These are phyloP conservation scores for Dictyostelium discoideum DNA, from an alignment of 78 protist species.

Conservation along the genomic window dicty_2.7 NC_007088.5:7956501-7957000, in stretches of 20 bases:
- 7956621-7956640: not conserved
- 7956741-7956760: not conserved
- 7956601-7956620: not conserved
- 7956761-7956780: not conserved
- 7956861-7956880: not conserved
- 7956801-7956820: not conserved
- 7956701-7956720: not conserved
- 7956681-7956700: not conserved
- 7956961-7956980: not conserved
- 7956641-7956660: not conserved
- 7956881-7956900: not conserved
- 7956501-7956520: not conserved
- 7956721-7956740: constrained; percentile 6
- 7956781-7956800: not conserved
- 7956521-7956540: not conserved
- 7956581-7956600: not conserved
- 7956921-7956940: not conserved
- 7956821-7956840: not conserved
- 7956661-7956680: not conserved
- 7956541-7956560: not conserved
- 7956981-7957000: not conserved
- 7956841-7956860: not conserved
- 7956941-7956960: not conserved
- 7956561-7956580: not conserved
- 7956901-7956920: not conserved